phyloP scores from a whole-genome alignment of 768 basidiomycete species.

The Daedalea quercina region DNA sequence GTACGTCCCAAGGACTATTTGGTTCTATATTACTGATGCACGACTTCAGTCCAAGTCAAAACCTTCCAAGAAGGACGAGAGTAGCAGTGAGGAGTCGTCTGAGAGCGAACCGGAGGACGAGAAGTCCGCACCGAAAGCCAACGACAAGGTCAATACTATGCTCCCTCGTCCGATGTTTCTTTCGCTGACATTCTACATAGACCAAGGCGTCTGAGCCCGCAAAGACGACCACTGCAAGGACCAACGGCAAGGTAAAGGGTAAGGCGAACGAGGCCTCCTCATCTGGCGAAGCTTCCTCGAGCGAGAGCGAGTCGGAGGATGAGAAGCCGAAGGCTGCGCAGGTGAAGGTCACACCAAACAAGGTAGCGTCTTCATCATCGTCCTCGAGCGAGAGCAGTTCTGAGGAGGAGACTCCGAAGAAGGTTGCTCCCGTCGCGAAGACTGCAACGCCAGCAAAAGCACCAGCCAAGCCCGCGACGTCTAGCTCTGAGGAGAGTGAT shows the following conservation, averaged over 20 bases:
- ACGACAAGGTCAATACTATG: constrained; percentile 18
- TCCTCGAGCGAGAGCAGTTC: constrained; percentile 15
- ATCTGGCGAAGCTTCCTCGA: constrained; percentile 7
- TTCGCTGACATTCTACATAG: neutral
- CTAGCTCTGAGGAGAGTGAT: constrained; percentile 14
- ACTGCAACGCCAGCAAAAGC: constrained; percentile 16
- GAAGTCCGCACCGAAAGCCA: constrained; percentile 21
- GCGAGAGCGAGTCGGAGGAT: constrained; percentile 23
- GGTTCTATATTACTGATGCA: too few species aligned
- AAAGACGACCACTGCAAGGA: constrained; percentile 23
- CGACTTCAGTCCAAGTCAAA: constrained; percentile 12
- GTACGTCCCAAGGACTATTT: neutral
- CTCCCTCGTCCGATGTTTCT: neutral
- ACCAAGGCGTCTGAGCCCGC: constrained; percentile 13
- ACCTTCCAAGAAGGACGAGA: constrained; percentile 16
- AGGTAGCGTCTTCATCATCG: constrained; percentile 14
- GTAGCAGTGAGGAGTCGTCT: constrained; percentile 22
- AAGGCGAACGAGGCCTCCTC: constrained; percentile 4
- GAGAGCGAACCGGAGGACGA: constrained; percentile 30
- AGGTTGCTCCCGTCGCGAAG: constrained; percentile 16
- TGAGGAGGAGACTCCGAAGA: constrained; percentile 15
- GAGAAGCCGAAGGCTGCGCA: constrained; percentile 33
- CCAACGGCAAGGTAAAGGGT: constrained; percentile 14
- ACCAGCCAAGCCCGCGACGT: constrained; percentile 19
- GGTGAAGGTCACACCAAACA: constrained; percentile 23